Conservation (phyloP, 23 red algal species). For the Pyropia haitanensis region DNA sequence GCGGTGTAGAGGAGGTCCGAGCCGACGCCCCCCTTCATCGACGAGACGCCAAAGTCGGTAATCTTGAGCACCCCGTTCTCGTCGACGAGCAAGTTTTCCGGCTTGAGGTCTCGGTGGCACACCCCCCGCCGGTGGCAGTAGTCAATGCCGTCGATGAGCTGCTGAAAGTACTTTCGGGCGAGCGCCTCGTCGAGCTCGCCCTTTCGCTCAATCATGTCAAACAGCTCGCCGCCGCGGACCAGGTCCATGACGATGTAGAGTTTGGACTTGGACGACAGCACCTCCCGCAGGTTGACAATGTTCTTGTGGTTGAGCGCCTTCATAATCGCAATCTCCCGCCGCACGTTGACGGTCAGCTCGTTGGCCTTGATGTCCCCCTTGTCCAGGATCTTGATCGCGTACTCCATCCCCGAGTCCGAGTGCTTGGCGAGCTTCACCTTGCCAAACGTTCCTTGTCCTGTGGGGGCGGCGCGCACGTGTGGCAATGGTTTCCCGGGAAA, state of each 20-base stretch:
- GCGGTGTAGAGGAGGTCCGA: slow-evolving; percentile 66
- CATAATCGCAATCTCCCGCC: slow-evolving; percentile 89
- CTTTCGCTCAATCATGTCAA: slow-evolving; percentile 70
- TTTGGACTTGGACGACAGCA: slow-evolving; percentile 63
- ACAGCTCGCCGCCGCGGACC: slow-evolving; percentile 86
- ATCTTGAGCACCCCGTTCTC: slow-evolving; percentile 82
- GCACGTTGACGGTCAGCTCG: slow-evolving; percentile 79
- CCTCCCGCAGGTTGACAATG: slow-evolving; percentile 84
- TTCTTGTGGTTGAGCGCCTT: slow-evolving; percentile 80
- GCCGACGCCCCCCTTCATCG: slow-evolving; percentile 62
- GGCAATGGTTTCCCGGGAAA: too few species aligned
- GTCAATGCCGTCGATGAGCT: slow-evolving; percentile 77
- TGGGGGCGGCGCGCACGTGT: neutral
- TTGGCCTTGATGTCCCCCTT: slow-evolving; percentile 79
- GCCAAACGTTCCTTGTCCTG: slow-evolving; percentile 72
- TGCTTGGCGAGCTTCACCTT: slow-evolving; percentile 79
- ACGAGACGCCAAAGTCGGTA: slow-evolving; percentile 88
- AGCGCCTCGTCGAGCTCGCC: slow-evolving; percentile 64
- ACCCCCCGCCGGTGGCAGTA: slow-evolving; percentile 83
- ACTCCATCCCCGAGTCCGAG: slow-evolving; percentile 59
- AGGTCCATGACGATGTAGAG: slow-evolving; percentile 93
- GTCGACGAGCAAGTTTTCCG: slow-evolving; percentile 81
- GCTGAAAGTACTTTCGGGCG: slow-evolving; percentile 80
- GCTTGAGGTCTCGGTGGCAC: slow-evolving; percentile 88
- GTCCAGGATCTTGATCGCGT: slow-evolving; percentile 84